Base-by-base conservation (phyloP, 495 filamentous ascomycete species). In the Aspergillus egyptiacus region DNA sequence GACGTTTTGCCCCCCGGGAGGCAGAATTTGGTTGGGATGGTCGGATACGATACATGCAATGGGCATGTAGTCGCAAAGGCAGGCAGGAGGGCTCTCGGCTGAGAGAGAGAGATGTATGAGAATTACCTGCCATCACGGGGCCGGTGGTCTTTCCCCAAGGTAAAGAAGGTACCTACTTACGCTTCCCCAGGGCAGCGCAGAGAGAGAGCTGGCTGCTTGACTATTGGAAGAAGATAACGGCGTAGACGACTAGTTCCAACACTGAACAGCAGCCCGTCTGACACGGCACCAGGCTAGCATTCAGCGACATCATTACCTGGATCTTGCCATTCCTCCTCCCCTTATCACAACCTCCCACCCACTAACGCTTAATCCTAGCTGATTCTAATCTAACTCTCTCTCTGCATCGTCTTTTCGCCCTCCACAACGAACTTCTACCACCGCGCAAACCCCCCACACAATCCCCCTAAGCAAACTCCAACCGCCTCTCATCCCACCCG, bases 211-310 rank as follows among this genome's bases (percentile, higher is more conserved):
- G 8, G 86, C 85, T 31, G 64, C 75, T 23, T 89, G 82, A 80
- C 70, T 87, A 5, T 62, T 90, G 7, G 77, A 85, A 50, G 84
- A 88, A 55, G 88, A 95, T 63, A 83, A 88, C 48, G 88, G 89
- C 9, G 74, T 85, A 55, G 85, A 86, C 53, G 86, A 91, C 63
- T 85, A 80, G 84, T 65, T 77, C 19, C n/a, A 77, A 75, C 30
- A 74, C 74, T 41, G 71, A 82, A 28, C 60, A 86, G 18, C 84
- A 82, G 54, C 78, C 80, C 2, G 79, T 88, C 60, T 71, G 77
- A 58, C 67, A 84, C 32, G 88, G 88, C 2, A 66, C 82, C 10
- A 83, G 78, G 58, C 66, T 88, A n/a, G 87, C 87, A 2, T 77
- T 88, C 50, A 59, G 62, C 11, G 88, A 95, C 62, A 52, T 75